Evolutionary conservation across 495 filamentous ascomycete genomes (phyloP).

Genomic region (Poronia punctata): DNA sequence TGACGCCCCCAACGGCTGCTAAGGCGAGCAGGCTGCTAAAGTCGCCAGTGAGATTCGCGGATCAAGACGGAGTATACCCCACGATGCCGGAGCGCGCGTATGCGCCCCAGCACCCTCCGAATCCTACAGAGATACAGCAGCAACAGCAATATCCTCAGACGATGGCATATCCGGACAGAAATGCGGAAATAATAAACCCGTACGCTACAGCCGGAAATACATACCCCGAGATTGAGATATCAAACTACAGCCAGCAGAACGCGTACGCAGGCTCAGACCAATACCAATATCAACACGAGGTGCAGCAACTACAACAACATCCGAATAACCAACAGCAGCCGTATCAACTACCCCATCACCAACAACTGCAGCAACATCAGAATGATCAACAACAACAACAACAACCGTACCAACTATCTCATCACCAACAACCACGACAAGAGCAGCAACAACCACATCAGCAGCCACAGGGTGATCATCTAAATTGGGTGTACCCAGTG

Average conservation of each 20-base stretch:
- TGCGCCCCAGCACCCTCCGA: too few species aligned
- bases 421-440: constrained; percentile 3
- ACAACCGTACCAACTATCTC: background rate
- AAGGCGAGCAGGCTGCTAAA: background rate
- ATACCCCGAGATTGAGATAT: background rate
- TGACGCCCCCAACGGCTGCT: constrained; percentile 1
- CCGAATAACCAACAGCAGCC: background rate
- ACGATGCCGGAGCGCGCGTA: constrained; percentile 4
- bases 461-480: background rate
- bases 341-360: constrained; percentile 1
- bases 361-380: constrained; percentile 8
- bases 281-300: constrained; percentile 11
- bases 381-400: constrained; percentile 10
- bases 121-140: background rate
- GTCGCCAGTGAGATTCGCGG: background rate
- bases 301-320: constrained; percentile 3
- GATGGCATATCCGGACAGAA: background rate
- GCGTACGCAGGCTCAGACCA: constrained; percentile 6
- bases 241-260: constrained; percentile 3
- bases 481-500: constrained; percentile 2
- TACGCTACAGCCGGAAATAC: background rate
- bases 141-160: background rate
- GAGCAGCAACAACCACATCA: background rate
- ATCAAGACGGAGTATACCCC: constrained; percentile 5
- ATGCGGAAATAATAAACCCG: background rate